Conservation (phyloP, 306 rosid species). For the Rubus idaeus region DNA sequence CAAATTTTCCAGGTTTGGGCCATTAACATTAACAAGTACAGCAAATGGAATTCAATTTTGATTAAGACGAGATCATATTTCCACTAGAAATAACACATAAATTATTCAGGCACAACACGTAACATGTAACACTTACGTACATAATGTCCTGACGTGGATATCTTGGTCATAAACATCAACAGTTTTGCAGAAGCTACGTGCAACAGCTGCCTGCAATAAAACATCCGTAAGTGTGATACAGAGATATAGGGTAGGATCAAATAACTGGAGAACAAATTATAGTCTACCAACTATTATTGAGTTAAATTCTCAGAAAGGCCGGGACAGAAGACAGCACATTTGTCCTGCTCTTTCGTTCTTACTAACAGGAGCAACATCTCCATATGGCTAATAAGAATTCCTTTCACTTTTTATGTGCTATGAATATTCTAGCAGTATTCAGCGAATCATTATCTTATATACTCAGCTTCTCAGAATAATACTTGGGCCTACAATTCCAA, state of each 20-base stretch:
- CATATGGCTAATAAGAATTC: not conserved
- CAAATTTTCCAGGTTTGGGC: not conserved
- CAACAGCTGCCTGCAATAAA: constrained; percentile 72
- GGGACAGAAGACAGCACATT: not conserved
- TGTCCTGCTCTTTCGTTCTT: not conserved
- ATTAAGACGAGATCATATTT: constrained; percentile 3
- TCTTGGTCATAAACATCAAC: constrained; percentile 91
- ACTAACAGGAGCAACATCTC: not conserved
- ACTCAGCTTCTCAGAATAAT: not conserved
- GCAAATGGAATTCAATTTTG: not conserved
- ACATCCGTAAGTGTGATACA: constrained; percentile 23
- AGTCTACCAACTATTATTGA: not conserved
- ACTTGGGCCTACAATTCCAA: not conserved
- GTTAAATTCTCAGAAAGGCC: constrained; percentile 1
- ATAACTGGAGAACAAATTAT: not conserved
- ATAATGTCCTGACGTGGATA: constrained; percentile 66
- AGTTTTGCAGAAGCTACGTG: constrained; percentile 70
- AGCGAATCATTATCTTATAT: not conserved
- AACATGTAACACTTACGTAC: constrained; percentile 55
- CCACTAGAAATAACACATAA: not conserved
- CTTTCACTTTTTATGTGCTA: not conserved
- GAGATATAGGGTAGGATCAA: constrained; percentile 17
- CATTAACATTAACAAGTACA: not conserved
- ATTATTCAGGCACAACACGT: constrained; percentile 1
- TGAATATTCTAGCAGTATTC: not conserved